Evolutionary conservation across 768 basidiomycete species (phyloP).

Genomic region (Nevesoporus exiguus): DNA sequence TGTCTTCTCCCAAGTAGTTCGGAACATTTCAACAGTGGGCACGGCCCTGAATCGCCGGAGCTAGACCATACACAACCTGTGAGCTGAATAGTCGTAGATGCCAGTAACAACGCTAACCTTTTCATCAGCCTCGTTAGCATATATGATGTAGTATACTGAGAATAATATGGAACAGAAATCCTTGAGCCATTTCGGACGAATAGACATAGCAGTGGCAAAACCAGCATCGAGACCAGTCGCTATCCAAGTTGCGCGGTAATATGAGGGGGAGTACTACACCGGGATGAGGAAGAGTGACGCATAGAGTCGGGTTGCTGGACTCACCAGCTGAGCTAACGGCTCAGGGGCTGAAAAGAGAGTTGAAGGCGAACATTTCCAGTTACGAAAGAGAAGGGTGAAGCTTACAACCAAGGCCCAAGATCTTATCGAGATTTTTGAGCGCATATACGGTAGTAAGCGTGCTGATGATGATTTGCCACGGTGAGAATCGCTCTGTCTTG

Average conservation of each 20-base stretch:
- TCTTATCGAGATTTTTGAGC: slow-evolving; percentile 76
- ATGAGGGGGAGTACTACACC: slow-evolving; percentile 80
- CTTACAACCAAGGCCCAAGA: slow-evolving; percentile 76
- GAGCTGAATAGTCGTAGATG: background rate
- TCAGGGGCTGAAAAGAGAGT: slow-evolving; percentile 67
- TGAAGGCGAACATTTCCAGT: background rate
- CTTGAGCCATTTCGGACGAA: slow-evolving; percentile 87
- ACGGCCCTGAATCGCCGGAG: slow-evolving; percentile 88
- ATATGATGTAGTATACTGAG: slow-evolving; percentile 84
- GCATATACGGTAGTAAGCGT: slow-evolving; percentile 86
- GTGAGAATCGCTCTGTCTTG: slow-evolving; percentile 71
- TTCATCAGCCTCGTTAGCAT: slow-evolving; percentile 91
- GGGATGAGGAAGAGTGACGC: slow-evolving; percentile 5
- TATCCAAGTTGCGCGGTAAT: slow-evolving; percentile 96
- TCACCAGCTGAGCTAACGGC: slow-evolving; percentile 82
- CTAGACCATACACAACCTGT: slow-evolving; percentile 37
- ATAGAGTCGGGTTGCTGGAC: slow-evolving; percentile 24
- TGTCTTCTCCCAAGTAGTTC: slow-evolving; percentile 96
- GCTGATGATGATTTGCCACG: slow-evolving; percentile 92
- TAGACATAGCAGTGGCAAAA: slow-evolving; percentile 92
- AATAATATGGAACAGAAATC: slow-evolving; percentile 86
- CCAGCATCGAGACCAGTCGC: slow-evolving; percentile 93
- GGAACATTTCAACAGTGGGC: slow-evolving; percentile 94
- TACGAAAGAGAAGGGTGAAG: background rate
- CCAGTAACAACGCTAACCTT: slow-evolving; percentile 57